A percentile compares a stretch with the other conserved stretches of the same genome.
These are phyloP conservation scores for Naganishia vaughanmartiniae DNA, from an alignment of 768 basidiomycete species.

Conservation along the genomic window DNA sequence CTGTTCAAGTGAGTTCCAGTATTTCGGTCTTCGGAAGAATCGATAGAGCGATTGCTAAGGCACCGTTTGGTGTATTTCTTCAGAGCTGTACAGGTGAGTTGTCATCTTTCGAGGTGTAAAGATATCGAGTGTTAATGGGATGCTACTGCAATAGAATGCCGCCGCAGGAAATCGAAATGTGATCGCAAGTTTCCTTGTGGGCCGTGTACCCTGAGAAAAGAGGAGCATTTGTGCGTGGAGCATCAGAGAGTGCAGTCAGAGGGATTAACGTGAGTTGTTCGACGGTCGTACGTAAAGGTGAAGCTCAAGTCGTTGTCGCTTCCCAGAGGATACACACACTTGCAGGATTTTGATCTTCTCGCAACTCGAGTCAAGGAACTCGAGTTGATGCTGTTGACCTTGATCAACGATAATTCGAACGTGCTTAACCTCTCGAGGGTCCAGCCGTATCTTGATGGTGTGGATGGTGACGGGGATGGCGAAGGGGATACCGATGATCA, in stretches of 20 bases:
- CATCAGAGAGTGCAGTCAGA: conserved; percentile 23
- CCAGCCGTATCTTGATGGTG: conserved; percentile 4
- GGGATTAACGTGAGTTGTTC: conserved; percentile 22
- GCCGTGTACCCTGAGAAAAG: conserved; percentile 20
- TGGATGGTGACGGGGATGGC: background rate
- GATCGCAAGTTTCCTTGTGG: conserved; percentile 33
- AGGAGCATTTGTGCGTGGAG: conserved; percentile 25
- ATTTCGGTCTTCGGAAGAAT: background rate
- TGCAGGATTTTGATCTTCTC: conserved; percentile 18
- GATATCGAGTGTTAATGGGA: background rate
- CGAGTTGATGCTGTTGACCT: conserved; percentile 13
- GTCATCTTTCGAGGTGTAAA: background rate
- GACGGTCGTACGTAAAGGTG: background rate
- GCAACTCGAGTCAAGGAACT: conserved; percentile 17
- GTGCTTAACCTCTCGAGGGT: conserved; percentile 1
- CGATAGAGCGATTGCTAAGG: background rate
- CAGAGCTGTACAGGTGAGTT: conserved; percentile 28
- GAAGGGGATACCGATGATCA: background rate
- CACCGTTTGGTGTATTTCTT: background rate
- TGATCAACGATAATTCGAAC: conserved; percentile 4
- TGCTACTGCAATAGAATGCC: conserved; percentile 9
- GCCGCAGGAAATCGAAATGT: conserved; percentile 30
- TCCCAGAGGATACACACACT: conserved; percentile 24
- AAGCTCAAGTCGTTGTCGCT: background rate
- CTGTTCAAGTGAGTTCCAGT: background rate